Conservation (phyloP, 768 basidiomycete genomes). For the Sporobolomyces roseus region DNA sequence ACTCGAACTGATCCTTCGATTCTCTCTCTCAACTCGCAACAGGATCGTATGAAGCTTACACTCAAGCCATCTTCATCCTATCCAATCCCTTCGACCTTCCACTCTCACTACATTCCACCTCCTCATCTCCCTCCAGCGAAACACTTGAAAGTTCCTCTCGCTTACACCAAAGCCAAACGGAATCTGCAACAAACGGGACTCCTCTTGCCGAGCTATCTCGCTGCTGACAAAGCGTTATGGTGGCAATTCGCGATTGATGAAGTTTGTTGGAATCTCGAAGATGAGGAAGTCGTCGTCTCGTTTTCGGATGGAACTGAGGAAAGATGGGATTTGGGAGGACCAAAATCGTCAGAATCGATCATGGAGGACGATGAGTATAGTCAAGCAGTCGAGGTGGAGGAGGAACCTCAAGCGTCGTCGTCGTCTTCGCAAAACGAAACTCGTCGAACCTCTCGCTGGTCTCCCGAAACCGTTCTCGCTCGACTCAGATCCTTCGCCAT, state of each 20-base stretch:
- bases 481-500: background rate
- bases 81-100: constrained; percentile 11
- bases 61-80: constrained; percentile 13
- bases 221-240: constrained; percentile 19
- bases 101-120: constrained; percentile 8
- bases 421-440: background rate
- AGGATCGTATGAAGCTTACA: constrained; percentile 8
- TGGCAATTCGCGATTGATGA: constrained; percentile 13
- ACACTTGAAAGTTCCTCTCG: background rate
- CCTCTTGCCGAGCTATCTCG: background rate
- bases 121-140: background rate
- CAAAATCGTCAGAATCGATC: background rate
- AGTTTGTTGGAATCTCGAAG: constrained; percentile 28
- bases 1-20: background rate
- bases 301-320: constrained; percentile 27
- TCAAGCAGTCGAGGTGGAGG: background rate
- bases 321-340: constrained; percentile 19
- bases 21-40: background rate
- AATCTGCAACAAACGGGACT: constrained; percentile 10
- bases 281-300: constrained; percentile 3
- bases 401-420: background rate
- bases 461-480: background rate
- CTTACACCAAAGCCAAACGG: background rate
- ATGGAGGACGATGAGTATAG: background rate
- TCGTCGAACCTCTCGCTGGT: constrained; percentile 1